Base-by-base conservation (phyloP, 2,329 filamentous ascomycete genomes). In the Aschersonia sp. region DNA sequence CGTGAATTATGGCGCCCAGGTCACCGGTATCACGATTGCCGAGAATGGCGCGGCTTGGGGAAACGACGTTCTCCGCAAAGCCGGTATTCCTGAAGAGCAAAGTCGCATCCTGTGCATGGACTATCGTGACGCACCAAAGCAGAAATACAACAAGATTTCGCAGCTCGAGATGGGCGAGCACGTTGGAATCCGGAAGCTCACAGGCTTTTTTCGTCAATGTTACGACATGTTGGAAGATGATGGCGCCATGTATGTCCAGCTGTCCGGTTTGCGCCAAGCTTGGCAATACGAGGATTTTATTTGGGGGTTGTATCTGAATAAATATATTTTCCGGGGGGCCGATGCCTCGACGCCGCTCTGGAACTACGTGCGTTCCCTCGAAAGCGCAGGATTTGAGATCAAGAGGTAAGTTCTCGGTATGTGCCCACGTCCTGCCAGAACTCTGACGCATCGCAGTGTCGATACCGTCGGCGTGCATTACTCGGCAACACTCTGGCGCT, bases 301-400 rank as follows among this genome's bases (percentile, higher is more conserved):
- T 65, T 95, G 89, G 89, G 89, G 90, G 59, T 73, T 95, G 40
- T 95, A 94, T 74, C 89, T 95, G 83, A 95, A 95, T 78, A 95
- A 94, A 72, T 94, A 95, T 66, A 77, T 95, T 64, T 95, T 95
- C 76, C 89, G 89, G 14, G 89, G 90, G 60, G 90, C 90, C 41
- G 89, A 95, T 61, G 89, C 89, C 31, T 94, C 86, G 32, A 94
- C 87, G 47, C 90, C 89, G 32, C 77, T 95, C 45, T 85, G 85
- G 51, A 89, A 82, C 65, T 87, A 92, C 58, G 73, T 92, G 54
- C 78, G 85, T 63, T 79, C 78, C 57, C 77, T 94, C 11, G 90
- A 95, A 69, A 80, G 76, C 31, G 58, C 59, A 3, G 59, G 59
- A 2, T 62, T 61, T 6, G 89, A 95, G 64, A 70, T 95, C 65